Conservation (phyloP, 192 early-diverging fungal genomes). For the Coemansia sp. region DNA sequence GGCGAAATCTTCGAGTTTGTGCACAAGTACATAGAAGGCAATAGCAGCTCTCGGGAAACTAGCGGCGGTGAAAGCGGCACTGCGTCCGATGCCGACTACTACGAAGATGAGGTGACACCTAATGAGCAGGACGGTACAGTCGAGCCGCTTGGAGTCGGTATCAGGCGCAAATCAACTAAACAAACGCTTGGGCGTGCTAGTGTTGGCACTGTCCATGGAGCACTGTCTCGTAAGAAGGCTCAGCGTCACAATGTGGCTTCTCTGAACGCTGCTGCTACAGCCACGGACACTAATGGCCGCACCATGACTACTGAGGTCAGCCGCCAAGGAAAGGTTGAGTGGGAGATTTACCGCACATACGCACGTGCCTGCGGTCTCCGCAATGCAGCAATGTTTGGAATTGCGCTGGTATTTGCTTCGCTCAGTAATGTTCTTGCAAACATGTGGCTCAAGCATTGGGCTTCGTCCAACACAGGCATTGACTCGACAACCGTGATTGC, state of each 20-base stretch:
- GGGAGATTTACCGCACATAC: conserved; percentile 78
- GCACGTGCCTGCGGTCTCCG: conserved; percentile 66
- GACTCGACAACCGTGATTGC: conserved; percentile 6
- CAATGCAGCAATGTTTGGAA: conserved; percentile 58
- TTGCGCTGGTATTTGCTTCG: conserved; percentile 59
- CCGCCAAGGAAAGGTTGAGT: conserved; percentile 77
- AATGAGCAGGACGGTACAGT: no score
- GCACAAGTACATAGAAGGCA: conserved; percentile 31
- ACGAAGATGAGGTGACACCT: no score
- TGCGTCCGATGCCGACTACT: no score
- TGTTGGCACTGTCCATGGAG: conserved; percentile 12
- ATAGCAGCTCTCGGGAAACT: no score
- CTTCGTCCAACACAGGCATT: conserved; percentile 54
- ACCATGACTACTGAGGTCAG: conserved; percentile 76
- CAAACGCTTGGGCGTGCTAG: conserved; percentile 55
- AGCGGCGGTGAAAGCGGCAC: no score
- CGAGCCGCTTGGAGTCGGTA: conserved; percentile 8
- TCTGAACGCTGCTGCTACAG: no score
- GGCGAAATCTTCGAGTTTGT: conserved; percentile 54
- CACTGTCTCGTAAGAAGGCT: no score
- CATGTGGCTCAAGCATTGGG: conserved; percentile 75
- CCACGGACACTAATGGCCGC: background rate
- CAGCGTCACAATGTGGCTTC: no score
- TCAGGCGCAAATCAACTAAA: conserved; percentile 35
- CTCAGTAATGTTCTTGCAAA: conserved; percentile 59